Evolutionary conservation across 495 filamentous ascomycete species (phyloP).

Genomic region (Sordaria brevicollis): DNA sequence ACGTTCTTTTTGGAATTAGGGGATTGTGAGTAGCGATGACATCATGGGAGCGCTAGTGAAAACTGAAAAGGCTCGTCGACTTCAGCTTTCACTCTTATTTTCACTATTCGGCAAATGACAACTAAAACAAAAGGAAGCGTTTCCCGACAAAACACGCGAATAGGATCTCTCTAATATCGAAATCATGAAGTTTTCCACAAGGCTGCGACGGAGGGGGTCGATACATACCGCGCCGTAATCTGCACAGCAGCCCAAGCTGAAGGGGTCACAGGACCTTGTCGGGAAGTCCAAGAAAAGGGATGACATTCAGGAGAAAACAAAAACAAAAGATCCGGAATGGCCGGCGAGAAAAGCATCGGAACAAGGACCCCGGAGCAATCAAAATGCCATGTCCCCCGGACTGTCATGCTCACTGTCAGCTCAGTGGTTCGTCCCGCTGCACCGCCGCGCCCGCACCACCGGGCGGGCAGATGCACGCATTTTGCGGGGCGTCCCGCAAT

Average conservation of each 20-base stretch:
- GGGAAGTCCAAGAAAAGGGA: not conserved
- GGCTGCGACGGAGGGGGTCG: not conserved
- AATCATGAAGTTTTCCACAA: not conserved
- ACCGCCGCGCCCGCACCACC: not conserved
- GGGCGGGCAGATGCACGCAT: not conserved
- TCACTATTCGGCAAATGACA: no score
- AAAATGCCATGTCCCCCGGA: not conserved
- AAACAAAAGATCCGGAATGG: not conserved
- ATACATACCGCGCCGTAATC: not conserved
- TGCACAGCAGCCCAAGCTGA: not conserved
- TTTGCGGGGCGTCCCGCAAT: not conserved
- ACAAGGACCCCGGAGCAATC: not conserved
- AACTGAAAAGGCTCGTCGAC: not conserved
- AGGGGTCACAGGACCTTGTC: not conserved
- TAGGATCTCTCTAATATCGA: not conserved
- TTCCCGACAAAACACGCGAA: no score
- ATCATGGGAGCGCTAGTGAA: not conserved
- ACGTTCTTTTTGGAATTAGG: not conserved
- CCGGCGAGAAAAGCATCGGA: no score
- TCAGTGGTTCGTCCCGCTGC: not conserved
- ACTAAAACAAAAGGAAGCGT: not conserved
- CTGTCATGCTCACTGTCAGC: not conserved
- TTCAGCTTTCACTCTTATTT: not conserved
- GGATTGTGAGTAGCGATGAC: not conserved
- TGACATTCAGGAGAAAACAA: not conserved